Base-by-base conservation (phyloP, 1,139 yeast species). In the Debaryomyces psychrophilus region DNA sequence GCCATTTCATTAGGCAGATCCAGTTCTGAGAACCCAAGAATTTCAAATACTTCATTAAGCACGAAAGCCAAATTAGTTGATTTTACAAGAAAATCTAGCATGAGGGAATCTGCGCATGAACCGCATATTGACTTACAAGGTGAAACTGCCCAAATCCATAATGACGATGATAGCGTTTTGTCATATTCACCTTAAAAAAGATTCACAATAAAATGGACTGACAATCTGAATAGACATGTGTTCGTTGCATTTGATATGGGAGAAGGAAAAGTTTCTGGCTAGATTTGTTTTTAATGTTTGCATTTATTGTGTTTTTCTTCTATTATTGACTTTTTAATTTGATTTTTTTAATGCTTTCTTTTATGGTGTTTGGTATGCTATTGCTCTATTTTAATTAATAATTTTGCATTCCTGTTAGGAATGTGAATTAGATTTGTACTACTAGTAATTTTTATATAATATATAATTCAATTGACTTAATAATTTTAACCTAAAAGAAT, bases 1-100 rank as follows among this genome's bases (percentile, higher is more conserved):
- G 52, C 59, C 8, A 47, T 58, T 37, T 60, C 67, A n/a, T 39
- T 59, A 7, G 47, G 44, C 15, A 52, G 57, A 29, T 37, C 44
- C 8, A 51, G 48, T 14, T 44, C 53, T 11, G 57, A 53, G 9
- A 47, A 45, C 12, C 36, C 47, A n/a, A 49, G 60, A 44, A 48
- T 54, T 20, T 57, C 65, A 11, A 52, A 40, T 34, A 43, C 59
- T 12, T 59, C 65, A 2, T 48, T 49, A 15, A 49, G 47, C 22
- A 52, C 50, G 20, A 64, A 65, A 41, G 82, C 82, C 9, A 77
- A 79, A 55, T 63, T 80, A 50, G 82, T 80, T 41, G 79, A 79
- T 46, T 79, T 80, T 53, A 77, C 82, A 7, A 64, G 81, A 55
- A 73, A 73, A 52, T 77, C 77, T 26, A 70, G 79, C 57, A 64